Base-by-base conservation (phyloP, 2,329 filamentous ascomycete species). In the Sporothrix curviconia region DNA sequence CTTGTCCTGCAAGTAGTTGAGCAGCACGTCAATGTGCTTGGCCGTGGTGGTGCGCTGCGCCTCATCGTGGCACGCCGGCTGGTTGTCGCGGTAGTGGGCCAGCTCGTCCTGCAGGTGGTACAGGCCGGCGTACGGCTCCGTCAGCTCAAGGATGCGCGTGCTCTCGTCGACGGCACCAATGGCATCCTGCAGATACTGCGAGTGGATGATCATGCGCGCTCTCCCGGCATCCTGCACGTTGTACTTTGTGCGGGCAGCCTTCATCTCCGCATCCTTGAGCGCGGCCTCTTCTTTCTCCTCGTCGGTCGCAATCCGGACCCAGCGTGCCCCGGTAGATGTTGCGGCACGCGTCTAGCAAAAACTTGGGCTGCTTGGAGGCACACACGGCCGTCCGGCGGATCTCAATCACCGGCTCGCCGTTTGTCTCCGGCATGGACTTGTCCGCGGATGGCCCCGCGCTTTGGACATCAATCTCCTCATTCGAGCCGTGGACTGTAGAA, bases 61-160 rank as follows among this genome's bases (percentile, higher is more conserved):
- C 2, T 66, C 63, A 46, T 70, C 67, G 59, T 80, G 77, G 3
- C 60, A 64, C 2, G 60, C 60, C 1, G 74, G 75, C 62, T 79
- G 76, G 15, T 70, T 66, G 54, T 67, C 60, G 51, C 70, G 73
- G 70, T 77, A 78, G 4, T 56, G 59, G 7, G 69, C 68, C 8
- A 82, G 70, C 22, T 74, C 75, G 3, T 66, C 63, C 12, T 70
- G 70, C 61, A 79, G 74, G 59, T 80, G 78, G 44, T 76, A 69
- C 14, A 82, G 68, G n/a, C 77, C 67, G 6, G 67, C 66, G 62
- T 79, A 81, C 2, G 79, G 79, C 4, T 73, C 71, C 17, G 68
- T 68, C 60, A 80, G 69, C 25, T 63, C 65, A 55, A 76, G 66
- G n/a, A 71, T 69, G 40, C 64, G 11, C 19, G 46, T 71, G 0